phyloP scores from a whole-genome alignment of 1,284 basidiomycete genomes.

The Puccinia coronata region DNA sequence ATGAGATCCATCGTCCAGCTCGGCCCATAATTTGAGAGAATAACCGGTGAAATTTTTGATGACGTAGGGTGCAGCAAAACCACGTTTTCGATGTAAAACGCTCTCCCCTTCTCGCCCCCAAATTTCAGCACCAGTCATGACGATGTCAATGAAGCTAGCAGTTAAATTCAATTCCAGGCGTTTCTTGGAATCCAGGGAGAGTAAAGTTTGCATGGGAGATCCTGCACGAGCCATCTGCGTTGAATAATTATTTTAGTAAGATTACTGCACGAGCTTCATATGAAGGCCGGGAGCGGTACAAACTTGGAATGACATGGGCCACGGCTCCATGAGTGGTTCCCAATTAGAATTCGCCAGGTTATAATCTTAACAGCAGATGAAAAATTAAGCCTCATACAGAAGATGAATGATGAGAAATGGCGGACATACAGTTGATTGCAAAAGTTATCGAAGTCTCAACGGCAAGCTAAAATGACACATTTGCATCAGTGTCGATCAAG shows the following conservation, averaged over 20 bases:
- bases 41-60: constrained; percentile 89
- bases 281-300: constrained; percentile 59
- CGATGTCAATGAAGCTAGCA: constrained; percentile 85
- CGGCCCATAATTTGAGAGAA: constrained; percentile 67
- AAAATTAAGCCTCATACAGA: constrained; percentile 60
- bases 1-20: constrained; percentile 59
- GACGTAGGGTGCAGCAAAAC: constrained; percentile 87
- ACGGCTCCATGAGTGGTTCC: constrained; percentile 99
- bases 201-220: constrained; percentile 50
- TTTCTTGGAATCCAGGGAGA: constrained; percentile 66
- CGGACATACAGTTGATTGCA: constrained; percentile 69
- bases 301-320: constrained; percentile 77
- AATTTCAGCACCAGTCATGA: constrained; percentile 71
- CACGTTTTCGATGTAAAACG: constrained; percentile 72
- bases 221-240: constrained; percentile 48
- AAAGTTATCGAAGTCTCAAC: constrained; percentile 76
- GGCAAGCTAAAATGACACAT: constrained; percentile 66
- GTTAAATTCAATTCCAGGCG: constrained; percentile 90
- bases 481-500: not conserved
- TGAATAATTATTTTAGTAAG: not conserved
- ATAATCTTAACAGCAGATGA: constrained; percentile 65
- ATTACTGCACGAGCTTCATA: not conserved
- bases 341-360: constrained; percentile 97
- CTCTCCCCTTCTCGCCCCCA: constrained; percentile 74
- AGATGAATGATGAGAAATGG: constrained; percentile 52